These are phyloP conservation scores for Magnusiomyces suaveolens DNA, from an alignment of 1,139 yeast species.

Conservation along the genomic window DNA sequence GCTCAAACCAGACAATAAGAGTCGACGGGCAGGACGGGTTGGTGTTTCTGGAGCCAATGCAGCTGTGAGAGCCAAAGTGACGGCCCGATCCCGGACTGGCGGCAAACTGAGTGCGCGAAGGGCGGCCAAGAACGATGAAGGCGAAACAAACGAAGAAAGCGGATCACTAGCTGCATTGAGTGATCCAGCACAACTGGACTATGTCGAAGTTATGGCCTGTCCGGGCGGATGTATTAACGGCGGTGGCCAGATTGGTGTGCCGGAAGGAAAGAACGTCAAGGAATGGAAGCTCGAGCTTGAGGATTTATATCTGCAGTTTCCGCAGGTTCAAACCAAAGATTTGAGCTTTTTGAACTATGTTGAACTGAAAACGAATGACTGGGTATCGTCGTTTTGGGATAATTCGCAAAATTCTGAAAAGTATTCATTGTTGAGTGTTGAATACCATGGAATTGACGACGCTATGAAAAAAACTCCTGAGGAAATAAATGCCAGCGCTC, in stretches of 20 bases:
- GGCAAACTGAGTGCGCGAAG: slow-evolving; percentile 17
- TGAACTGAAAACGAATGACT: slow-evolving; percentile 5
- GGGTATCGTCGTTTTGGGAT: slow-evolving; percentile 11
- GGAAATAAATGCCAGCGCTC: slow-evolving; percentile 5
- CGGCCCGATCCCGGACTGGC: slow-evolving; percentile 7
- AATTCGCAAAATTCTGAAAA: not conserved
- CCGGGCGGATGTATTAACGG: slow-evolving; percentile 98
- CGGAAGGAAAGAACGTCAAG: slow-evolving; percentile 28
- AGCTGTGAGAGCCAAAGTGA: slow-evolving; percentile 13
- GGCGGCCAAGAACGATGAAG: not conserved
- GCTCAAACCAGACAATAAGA: slow-evolving; percentile 43
- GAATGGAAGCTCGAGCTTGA: slow-evolving; percentile 32
- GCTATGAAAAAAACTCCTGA: not conserved
- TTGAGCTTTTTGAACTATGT: not conserved
- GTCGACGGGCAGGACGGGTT: slow-evolving; percentile 19
- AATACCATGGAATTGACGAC: slow-evolving; percentile 13
- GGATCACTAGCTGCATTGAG: slow-evolving; percentile 13
- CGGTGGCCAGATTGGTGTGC: slow-evolving; percentile 74
- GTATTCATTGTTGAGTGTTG: slow-evolving; percentile 8
- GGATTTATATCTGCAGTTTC: slow-evolving; percentile 23
- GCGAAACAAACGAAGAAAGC: slow-evolving; percentile 6
- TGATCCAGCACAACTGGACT: slow-evolving; percentile 64
- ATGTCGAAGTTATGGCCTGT: slow-evolving; percentile 95
- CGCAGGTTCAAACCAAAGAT: slow-evolving; percentile 13
- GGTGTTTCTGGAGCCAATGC: slow-evolving; percentile 25